Base-by-base conservation (phyloP, 2,329 filamentous ascomycete species). In the Hypoxylon sp. region DNA sequence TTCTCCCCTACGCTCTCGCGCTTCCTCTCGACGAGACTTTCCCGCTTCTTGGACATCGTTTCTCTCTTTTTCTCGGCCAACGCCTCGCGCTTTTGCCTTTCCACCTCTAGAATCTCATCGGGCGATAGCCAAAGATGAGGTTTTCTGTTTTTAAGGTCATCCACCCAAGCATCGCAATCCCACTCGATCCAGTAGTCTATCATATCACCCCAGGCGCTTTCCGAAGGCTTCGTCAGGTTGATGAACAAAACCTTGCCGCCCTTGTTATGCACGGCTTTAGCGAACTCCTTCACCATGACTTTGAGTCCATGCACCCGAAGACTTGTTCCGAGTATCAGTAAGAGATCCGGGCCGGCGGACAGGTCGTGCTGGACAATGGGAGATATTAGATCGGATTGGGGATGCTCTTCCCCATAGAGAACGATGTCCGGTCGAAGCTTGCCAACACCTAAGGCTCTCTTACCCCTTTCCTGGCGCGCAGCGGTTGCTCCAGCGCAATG, bases 151-250 rank as follows among this genome's bases (percentile, higher is more conserved):
- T 84, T 86, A 56, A 92, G 73, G 70, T 91, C 87, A 8, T 82
- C 76, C 0, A 92, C 89, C 89, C 89, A 92, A 3, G 86, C 86
- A 68, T 92, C 90, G 62, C 89, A 92, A 71, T 92, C 89, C 89
- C 89, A 91, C 65, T 90, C 83, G 0, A 92, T 83, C 86, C 89
- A 91, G 65, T 89, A 91, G 75, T 92, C 90, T 55, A 92, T 89
- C 0, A 91, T 79, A 56, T 91, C 89, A 0, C 88, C 86, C 90
- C 90, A 92, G 0, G 84, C 85, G 71, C 89, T 92, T 71, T 91
- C 89, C 0, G 89, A 82, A 0, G 89, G 89, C 70, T 90, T 90
- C 1, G 89, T 91, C 20, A 89, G 85, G 75, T 92, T 92, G 65
- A 92, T 87, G 76, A 91, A 91, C 4, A 92, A 81, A 0, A 92